Evolutionary conservation across 768 basidiomycete genomes (phyloP), one percentile per base, ranked within the genome.

Genomic region (Serendipita indica): DNA sequence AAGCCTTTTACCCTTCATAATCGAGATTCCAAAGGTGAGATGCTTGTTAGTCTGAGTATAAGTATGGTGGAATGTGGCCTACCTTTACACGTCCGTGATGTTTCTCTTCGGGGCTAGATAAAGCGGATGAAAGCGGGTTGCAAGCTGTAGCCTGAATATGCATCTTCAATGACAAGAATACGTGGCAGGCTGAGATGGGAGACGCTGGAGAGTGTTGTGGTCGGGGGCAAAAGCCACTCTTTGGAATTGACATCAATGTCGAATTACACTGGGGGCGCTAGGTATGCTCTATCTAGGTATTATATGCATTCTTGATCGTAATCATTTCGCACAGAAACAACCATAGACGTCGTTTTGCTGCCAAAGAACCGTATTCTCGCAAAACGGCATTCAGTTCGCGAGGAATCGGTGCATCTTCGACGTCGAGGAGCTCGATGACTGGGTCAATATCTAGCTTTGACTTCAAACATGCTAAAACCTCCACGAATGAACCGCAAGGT

Each of bases 191-290:
- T n/a, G 16, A 43, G 18, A 25, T 18, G 16, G 41, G 7, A 18
- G 16, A 43, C 7, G 41, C 6, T 25, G 27, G 27, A n/a, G 27
- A 6, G 41, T 6, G 16, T n/a, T 43, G 18, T 25, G 41, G 5
- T 43, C 7, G 16, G n/a, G n/a, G n/a, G n/a, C n/a, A n/a, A n/a
- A 6, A n/a, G 41, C 41, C 6, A 6, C 41, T 25, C 41, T 43
- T 43, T 43, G 41, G 41, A 43, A n/a, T n/a, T n/a, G 41, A 43
- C 49, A 13, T n/a, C 30, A 25, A 54, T 54, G 49, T 54, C 49
- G 20, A 54, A 54, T 32, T 54, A 54, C 30, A 54, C 49, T 54
- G 49, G 49, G 7, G 49, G 49, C 16, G 49, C 22, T 28, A 25
- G 49, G 49, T 54, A n/a, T 22, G 49, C n/a, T 27, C 49, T 7